Evolutionary conservation across 768 basidiomycete genomes (phyloP).

Genomic region (Pleurotus citrinopileatus): DNA sequence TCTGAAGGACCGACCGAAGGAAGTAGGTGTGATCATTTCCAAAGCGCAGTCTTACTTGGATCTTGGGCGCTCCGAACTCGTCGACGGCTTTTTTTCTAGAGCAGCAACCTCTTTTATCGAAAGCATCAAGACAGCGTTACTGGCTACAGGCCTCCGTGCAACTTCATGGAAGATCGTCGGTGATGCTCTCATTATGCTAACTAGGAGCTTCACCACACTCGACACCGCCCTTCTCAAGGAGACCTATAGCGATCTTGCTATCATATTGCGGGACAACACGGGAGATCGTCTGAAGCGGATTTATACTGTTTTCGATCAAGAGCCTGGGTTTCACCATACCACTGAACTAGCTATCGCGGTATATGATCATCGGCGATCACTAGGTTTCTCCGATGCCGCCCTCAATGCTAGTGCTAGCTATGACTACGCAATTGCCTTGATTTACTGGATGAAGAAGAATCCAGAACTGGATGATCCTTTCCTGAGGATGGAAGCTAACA

Average conservation of each 20-base stretch:
- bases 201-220: conserved; percentile 44
- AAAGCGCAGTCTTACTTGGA: conserved; percentile 73
- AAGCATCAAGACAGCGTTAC: conserved; percentile 52
- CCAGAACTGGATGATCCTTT: conserved; percentile 26
- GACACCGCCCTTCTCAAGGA: conserved; percentile 32
- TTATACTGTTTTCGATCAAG: conserved; percentile 28
- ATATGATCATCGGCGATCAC: conserved; percentile 58
- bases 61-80: conserved; percentile 61
- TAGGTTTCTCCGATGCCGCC: conserved; percentile 50
- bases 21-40: conserved; percentile 69
- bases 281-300: conserved; percentile 40
- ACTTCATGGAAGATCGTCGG: conserved; percentile 83
- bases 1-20: conserved; percentile 51
- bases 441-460: conserved; percentile 39
- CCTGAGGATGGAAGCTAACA: conserved; percentile 40
- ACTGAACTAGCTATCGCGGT: conserved; percentile 52
- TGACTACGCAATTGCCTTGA: conserved; percentile 68
- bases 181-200: conserved; percentile 72
- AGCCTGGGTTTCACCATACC: conserved; percentile 20
- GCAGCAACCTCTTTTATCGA: conserved; percentile 70
- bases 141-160: conserved; percentile 60
- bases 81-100: conserved; percentile 69
- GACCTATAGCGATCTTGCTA: conserved; percentile 29
- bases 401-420: conserved; percentile 61
- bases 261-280: conserved; percentile 36